Percentiles rank a stretch among this genome's conserved stretches.
Conservation (phyloP, 345 rosid genomes). For the Eucalyptus pumila region DNA sequence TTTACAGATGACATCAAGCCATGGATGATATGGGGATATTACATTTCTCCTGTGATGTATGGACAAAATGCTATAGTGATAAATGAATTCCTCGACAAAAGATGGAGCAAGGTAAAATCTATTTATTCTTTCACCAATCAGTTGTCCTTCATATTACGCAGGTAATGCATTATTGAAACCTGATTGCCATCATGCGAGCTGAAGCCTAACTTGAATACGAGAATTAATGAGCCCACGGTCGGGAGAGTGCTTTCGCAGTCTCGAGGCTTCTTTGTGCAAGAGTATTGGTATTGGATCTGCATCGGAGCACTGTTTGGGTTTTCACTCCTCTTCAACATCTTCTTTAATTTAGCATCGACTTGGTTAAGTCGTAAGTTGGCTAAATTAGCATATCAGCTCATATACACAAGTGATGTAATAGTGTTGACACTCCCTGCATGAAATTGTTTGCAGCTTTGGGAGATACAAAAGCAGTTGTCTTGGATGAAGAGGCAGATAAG, state of each 20-base stretch:
- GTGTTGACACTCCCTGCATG: neutral
- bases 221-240: conserved; percentile 11
- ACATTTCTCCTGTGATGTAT: conserved; percentile 76
- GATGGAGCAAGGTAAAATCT: conserved; percentile 60
- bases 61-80: conserved; percentile 72
- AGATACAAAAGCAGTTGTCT: conserved; percentile 26
- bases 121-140: neutral
- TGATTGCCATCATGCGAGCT: neutral
- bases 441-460: conserved; percentile 34
- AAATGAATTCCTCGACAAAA: conserved; percentile 65
- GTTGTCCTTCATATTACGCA: neutral
- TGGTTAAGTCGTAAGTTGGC: conserved; percentile 54
- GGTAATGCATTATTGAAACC: neutral
- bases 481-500: conserved; percentile 21
- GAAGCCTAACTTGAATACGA: conserved; percentile 33
- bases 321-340: conserved; percentile 54
- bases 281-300: conserved; percentile 69
- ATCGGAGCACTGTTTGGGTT: conserved; percentile 54
- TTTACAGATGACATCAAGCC: conserved; percentile 45
- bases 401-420: neutral
- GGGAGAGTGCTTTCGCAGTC: conserved; percentile 46
- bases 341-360: conserved; percentile 42
- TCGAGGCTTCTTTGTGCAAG: conserved; percentile 51
- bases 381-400: neutral
- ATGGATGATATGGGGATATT: conserved; percentile 78